A percentile compares a stretch with the other conserved stretches of the same genome.
Conservation (phyloP, 2,329 filamentous ascomycete species). For the Colletotrichum lini region DNA sequence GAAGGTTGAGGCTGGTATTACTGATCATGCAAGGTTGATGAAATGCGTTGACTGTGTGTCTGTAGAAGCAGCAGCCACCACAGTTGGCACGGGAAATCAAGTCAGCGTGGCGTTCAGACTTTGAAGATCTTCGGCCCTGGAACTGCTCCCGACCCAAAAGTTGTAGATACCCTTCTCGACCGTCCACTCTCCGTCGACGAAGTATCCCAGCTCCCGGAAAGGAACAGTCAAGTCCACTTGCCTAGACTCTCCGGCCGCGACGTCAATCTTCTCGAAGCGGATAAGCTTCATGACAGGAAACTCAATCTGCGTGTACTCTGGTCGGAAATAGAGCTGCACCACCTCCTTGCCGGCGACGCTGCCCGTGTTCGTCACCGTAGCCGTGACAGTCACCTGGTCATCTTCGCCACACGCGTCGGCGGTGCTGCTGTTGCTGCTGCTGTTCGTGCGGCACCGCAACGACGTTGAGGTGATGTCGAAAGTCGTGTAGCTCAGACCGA, state of each 20-base stretch:
- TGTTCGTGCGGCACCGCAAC: neutral
- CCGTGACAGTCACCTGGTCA: constrained; percentile 57
- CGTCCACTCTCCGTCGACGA: constrained; percentile 45
- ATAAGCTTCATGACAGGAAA: constrained; percentile 63
- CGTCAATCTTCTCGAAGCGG: constrained; percentile 61
- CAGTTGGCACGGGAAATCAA: neutral
- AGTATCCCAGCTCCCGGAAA: constrained; percentile 49
- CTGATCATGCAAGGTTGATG: no score
- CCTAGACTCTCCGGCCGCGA: constrained; percentile 57
- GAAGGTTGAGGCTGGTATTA: no score
- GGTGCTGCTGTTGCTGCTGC: neutral
- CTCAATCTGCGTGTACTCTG: constrained; percentile 56
- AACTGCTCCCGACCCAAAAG: constrained; percentile 51
- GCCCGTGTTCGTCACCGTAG: constrained; percentile 64
- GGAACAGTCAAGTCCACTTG: constrained; percentile 52
- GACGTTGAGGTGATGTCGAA: constrained; percentile 65
- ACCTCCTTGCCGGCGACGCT: constrained; percentile 51
- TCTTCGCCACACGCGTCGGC: constrained; percentile 50
- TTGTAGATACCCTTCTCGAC: constrained; percentile 47
- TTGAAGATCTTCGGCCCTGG: constrained; percentile 39
- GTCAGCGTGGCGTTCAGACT: constrained; percentile 20
- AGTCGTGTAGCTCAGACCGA: constrained; percentile 75
- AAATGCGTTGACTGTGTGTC: no score
- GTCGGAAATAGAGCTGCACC: constrained; percentile 57
- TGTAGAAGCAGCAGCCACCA: no score